Evolutionary conservation across 371 early-diverging fungal genomes (phyloP), one percentile per base, ranked within the genome.

Genomic region (Mucor mucedo): DNA sequence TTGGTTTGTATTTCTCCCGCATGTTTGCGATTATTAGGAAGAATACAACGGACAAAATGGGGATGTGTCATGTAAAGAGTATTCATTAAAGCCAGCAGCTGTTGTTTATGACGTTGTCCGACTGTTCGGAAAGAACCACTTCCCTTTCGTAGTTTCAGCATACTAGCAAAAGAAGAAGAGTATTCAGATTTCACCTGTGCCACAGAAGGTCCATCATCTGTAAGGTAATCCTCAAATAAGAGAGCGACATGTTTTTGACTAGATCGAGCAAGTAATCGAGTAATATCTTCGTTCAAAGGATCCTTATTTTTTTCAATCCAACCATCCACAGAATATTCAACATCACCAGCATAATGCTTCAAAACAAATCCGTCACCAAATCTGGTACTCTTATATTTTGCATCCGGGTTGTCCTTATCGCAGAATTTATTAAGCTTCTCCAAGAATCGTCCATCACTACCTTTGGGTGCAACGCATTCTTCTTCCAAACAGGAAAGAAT

Each of bases 301-400:
- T 99, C 99, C 79, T 98, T 99, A 88, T 99, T 99, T 84, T 98
- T 99, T 68, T 95, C 94, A 14, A 99, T 85, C 99, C 99, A 99
- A 6, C 96, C 98, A 9, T 82, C 73, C n/a, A 92, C 93, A 59
- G 83, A 87, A 75, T 99, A 99, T 70, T 98, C 95, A 16, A 99
- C 99, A 54, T 93, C 86, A 42, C 97, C 98, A 33, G 99, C 99
- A 80, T 99, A 99, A 77, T 99, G 99, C 49, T 93, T 87, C 21
- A 99, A 72, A 30, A 91, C 87, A 71, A 99, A 99, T 0, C 96
- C 96, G 63, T 94, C 88, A 65, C 91, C 87, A 81, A 99, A 97
- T 7, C 94, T 85, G 21, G 92, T 92, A 3, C 83, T 85, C 42
- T 92, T 93, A 76, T 93, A 99, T 76, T 97, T 97, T 4, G 69